Conservation (phyloP, 257 asterid species). For the Solanum ossicruentum region DNA sequence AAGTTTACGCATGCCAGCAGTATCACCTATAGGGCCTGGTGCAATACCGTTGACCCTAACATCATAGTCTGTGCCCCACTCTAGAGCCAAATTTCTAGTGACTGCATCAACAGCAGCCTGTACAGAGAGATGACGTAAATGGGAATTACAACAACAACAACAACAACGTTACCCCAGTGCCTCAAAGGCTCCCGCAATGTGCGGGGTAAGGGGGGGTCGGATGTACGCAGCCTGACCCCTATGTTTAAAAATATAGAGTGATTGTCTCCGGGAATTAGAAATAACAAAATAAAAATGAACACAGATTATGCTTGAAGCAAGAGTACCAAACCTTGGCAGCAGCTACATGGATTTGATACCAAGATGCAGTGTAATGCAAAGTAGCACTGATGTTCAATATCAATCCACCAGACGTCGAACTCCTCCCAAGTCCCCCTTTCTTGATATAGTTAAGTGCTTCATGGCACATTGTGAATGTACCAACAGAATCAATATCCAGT, state of each 20-base stretch:
- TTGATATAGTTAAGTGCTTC: slow-evolving; percentile 60
- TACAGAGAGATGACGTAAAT: background rate
- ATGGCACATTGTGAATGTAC: slow-evolving; percentile 92
- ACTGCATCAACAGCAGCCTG: slow-evolving; percentile 85
- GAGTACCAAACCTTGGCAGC: slow-evolving; percentile 64
- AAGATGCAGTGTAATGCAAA: slow-evolving; percentile 75
- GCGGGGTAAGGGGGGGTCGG: too few species aligned
- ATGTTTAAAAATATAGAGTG: too few species aligned
- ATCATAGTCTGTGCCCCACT: slow-evolving; percentile 87
- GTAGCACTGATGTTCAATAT: slow-evolving; percentile 85
- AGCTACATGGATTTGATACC: slow-evolving; percentile 90
- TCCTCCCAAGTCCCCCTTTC: slow-evolving; percentile 56
- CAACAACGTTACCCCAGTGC: too few species aligned
- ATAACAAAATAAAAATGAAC: background rate
- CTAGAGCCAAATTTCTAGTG: slow-evolving; percentile 75
- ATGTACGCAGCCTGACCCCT: too few species aligned
- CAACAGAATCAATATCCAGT: slow-evolving; percentile 84
- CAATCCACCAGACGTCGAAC: slow-evolving; percentile 54
- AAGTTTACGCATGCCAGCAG: slow-evolving; percentile 70
- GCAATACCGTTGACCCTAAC: slow-evolving; percentile 80
- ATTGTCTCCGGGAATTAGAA: background rate
- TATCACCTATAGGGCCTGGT: slow-evolving; percentile 82
- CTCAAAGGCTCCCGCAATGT: too few species aligned
- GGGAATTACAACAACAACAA: too few species aligned
- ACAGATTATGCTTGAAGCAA: background rate